A percentile compares a stretch with the other conserved stretches of the same genome.
Evolutionary conservation across 768 basidiomycete species (phyloP).

Genomic region (Pholiota microspora): DNA sequence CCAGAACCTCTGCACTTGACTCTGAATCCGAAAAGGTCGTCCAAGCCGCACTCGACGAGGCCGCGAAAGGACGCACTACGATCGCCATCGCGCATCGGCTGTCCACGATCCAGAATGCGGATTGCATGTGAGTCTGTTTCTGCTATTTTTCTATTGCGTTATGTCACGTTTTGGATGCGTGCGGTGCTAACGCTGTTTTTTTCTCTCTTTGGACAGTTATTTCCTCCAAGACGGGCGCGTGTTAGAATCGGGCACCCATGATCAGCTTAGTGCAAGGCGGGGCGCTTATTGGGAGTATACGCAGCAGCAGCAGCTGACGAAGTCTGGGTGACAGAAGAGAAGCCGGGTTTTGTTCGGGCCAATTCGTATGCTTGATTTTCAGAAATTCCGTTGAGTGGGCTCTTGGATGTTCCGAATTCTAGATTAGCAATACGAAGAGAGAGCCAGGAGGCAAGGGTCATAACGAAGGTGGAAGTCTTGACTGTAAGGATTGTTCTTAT

Average conservation of each 20-base stretch:
- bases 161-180: no score
- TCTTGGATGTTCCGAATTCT: no score
- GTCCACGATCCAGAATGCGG: constrained; percentile 89
- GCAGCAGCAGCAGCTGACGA: constrained; percentile 54
- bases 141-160: constrained; percentile 13
- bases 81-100: constrained; percentile 95
- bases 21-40: constrained; percentile 93
- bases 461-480: no score
- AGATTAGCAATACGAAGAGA: no score
- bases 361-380: no score
- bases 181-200: no score
- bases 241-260: constrained; percentile 85
- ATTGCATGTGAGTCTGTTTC: constrained; percentile 60
- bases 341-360: no score
- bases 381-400: no score
- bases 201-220: constrained; percentile 52
- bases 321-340: not conserved
- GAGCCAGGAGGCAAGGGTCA: no score
- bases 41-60: constrained; percentile 89
- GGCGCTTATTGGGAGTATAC: constrained; percentile 85
- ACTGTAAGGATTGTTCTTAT: no score
- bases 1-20: constrained; percentile 86
- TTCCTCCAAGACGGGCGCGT: constrained; percentile 88
- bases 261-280: constrained; percentile 63
- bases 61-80: constrained; percentile 89